Evolutionary conservation across 2,329 filamentous ascomycete genomes (phyloP), one percentile per base, ranked within the genome.

Genomic region (Beauveria scarabaeidicola): DNA sequence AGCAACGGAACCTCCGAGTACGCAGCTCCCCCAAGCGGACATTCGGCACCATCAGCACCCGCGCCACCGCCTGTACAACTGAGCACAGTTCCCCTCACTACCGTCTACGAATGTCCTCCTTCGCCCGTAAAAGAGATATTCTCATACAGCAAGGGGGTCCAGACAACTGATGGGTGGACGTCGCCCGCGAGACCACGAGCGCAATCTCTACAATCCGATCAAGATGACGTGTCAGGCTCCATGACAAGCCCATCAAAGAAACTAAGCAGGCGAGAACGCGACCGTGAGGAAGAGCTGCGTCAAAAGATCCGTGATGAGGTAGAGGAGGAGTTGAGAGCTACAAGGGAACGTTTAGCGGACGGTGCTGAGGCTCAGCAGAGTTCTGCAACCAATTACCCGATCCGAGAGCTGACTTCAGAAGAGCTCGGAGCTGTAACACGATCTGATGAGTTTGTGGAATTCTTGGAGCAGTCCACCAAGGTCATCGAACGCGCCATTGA

Each of bases 141-240:
- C 69, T 96, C 91, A 57, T 99, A 99, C 79, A 97, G 90, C 80
- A 97, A 97, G 77, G 92, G 87, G 59, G 91, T 97, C 23, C 95
- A 99, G 74, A 97, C 94, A 17, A 85, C 88, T 23, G 88, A 91
- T 67, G 85, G 87, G 63, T 89, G 89, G 84, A 78, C 80, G 19
- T 77, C 79, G 60, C 76, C 81, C 29, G 76, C 79, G 38, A 77
- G 80, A 36, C 75, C 80, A 1, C 69, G 73, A 62, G 69, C 72
- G 15, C 69, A 73, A 29, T 75, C 73, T 17, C 65, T 69, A 13
- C 61, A 69, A 19, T 86, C 85, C 17, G 87, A 91, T 32, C 78
- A 80, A 32, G 87, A 88, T 23, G 83, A 84, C 43, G 69, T 75
- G 10, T 74, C 80, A 9, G 80, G 80, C 47, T 77, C 77, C 15